These are phyloP conservation scores for Bipolaris sorokiniana DNA, from an alignment of 2,329 filamentous ascomycete genomes.

Conservation along the genomic window DNA sequence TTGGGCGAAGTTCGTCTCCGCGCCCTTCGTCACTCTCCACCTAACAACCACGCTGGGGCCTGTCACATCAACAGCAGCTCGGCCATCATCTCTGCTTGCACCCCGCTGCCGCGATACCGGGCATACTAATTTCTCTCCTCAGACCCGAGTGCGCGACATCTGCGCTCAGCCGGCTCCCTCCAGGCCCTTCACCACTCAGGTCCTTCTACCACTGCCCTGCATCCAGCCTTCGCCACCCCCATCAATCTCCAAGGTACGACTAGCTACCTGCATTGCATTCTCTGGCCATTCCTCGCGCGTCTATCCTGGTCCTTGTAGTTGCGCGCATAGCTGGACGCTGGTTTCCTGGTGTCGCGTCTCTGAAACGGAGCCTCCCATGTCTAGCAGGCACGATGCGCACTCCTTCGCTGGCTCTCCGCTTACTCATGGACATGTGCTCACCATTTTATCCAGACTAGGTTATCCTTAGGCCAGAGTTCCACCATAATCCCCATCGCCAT, in stretches of 20 bases:
- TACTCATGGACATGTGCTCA: conserved; percentile 42
- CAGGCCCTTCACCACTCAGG: conserved; percentile 30
- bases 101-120: conserved; percentile 20
- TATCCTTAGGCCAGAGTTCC: conserved; percentile 24
- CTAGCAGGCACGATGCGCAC: conserved; percentile 33
- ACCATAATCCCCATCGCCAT: conserved; percentile 52
- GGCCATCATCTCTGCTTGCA: conserved; percentile 29
- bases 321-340: conserved; percentile 33
- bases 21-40: conserved; percentile 24
- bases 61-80: conserved; percentile 25
- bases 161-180: conserved; percentile 21
- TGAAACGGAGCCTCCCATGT: conserved; percentile 15
- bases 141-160: conserved; percentile 12
- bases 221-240: conserved; percentile 21
- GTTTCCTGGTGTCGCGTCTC: conserved; percentile 27
- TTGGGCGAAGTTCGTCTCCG: conserved; percentile 17
- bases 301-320: conserved; percentile 34
- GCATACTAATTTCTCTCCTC: conserved; percentile 16
- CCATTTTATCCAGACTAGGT: conserved; percentile 44
- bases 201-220: conserved; percentile 26
- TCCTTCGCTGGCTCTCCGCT: conserved; percentile 31
- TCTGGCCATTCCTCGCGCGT: conserved; percentile 27
- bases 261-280: conserved; percentile 29
- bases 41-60: conserved; percentile 27
- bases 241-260: conserved; percentile 38